Conservation (phyloP, 331 rosid species). For the Quercus tomentella region DNA sequence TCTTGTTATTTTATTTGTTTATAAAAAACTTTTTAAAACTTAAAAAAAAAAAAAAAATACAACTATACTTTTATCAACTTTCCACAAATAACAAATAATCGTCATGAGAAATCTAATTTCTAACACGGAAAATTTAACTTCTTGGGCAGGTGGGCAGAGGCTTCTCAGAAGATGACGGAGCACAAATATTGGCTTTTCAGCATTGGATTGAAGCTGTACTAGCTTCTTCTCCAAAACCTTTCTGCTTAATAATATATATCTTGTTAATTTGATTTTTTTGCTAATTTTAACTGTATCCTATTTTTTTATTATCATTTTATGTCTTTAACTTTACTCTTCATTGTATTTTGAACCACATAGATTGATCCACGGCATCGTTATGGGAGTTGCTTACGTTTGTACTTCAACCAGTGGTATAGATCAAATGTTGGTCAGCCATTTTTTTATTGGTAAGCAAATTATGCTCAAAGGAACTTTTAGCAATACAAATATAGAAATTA, state of each 20-base stretch:
- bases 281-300: no score
- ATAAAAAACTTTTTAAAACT: no score
- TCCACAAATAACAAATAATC: no score
- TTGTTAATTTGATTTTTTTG: no score
- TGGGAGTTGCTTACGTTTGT: slow-evolving; percentile 79
- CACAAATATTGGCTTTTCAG: slow-evolving; percentile 87
- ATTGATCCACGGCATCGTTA: slow-evolving; percentile 97
- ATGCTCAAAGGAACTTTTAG: no score
- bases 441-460: slow-evolving; percentile 62
- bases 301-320: neutral
- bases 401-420: slow-evolving; percentile 69
- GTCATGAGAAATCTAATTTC: neutral
- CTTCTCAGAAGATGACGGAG: slow-evolving; percentile 68
- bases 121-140: neutral
- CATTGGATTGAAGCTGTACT: slow-evolving; percentile 97
- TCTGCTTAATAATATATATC: neutral
- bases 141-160: slow-evolving; percentile 83
- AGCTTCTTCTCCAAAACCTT: neutral
- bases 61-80: no score
- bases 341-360: slow-evolving; percentile 25
- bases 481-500: no score
- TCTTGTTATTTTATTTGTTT: no score
- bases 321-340: neutral
- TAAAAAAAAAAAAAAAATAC: no score
- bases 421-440: slow-evolving; percentile 82